Base-by-base conservation (phyloP, 1,284 basidiomycete genomes). In the Singerocomus inundabilis region DNA sequence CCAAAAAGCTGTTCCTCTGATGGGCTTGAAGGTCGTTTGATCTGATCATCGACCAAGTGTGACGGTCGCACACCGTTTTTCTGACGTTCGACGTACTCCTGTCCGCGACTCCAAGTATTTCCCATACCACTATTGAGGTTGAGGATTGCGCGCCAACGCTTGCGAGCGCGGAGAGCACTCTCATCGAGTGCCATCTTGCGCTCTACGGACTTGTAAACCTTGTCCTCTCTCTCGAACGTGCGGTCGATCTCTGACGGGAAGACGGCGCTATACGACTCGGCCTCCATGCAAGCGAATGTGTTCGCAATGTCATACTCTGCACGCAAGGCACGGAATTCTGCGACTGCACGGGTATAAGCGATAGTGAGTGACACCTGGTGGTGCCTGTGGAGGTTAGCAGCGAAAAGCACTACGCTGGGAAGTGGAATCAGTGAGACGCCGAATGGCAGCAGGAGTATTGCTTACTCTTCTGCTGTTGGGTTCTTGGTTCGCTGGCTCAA, bases 401-500 rank as follows among this genome's bases (percentile, higher is more conserved):
- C 80, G 69, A 91, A 98, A 49, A 80, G 81, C 51, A 98, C 78
- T 33, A 84, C 84, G 70, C 95, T 98, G 56, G 4, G 46, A 52
- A 64, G 46, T 53, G 44, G 43, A 37, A 47, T 52, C 15, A 51
- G 52, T 34, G 33, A 26, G 38, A 39, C 24, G 38, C 7, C 47
- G 21, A 45, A 47, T 42, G 15, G 43, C 2, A 31, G 29, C 10
- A 18, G 30, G 39, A 49, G 78, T 1, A 2, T n/a, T 10, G 18
- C 92, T 66, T 67, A 97, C 95, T 98, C 93, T 75, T 98, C 95
- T 28, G 92, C 80, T 16, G 78, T 79, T 15, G 94, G 93, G 67
- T 93, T 94, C 38, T 79, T 78, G 18, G 88, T 87, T 49, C 89
- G 76, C 70, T 98, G 93, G 52, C 82, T 73, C 51, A 97, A 70